Base-by-base conservation (phyloP, 176 grass and related monocot species). In the Secale cereale region DNA sequence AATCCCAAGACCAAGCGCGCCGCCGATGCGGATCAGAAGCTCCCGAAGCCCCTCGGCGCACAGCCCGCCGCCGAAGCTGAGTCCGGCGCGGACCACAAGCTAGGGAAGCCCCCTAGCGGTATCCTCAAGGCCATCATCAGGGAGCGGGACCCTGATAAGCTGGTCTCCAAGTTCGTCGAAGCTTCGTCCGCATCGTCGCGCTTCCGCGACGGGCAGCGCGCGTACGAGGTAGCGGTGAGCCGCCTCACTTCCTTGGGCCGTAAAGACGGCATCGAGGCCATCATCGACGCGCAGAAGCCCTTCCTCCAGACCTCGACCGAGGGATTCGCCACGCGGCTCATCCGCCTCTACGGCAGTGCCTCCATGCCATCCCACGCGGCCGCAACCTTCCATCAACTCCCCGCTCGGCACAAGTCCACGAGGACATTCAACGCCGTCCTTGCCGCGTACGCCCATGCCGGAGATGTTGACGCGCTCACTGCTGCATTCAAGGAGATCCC, bases 221-320 rank as follows among this genome's bases (percentile, higher is more conserved):
- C 87, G 8, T 94, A 94, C 60, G 82, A 88, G 39, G 65, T 86
- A 23, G 32, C 72, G 40, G 80, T 97, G 40, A 13, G 31, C 82
- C 94, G 89, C 68, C 94, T 97, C 69, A 27, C 74, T 0, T 36
- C 31, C 65, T 63, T 22, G 16, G 83, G 80, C 75, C 85, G 92
- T 25, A 60, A 2, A 0, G 92, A 97, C 33, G 76, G 73, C 5
- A 63, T 92, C 70, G 19, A 65, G 71, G 80, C 89, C 87, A 82
- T 97, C 85, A 63, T 94, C 27, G 83, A 94, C 5, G 60, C 89
- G 26, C 92, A 92, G 77, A 92, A 92, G 81, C 85, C 88, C 29
- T 97, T 94, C 82, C 57, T 89, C 64, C 76, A 88, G 36, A 6
- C 66, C 85, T 70, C 72, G 3, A 30, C 0, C 36, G 86, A 59